Evolutionary conservation across 768 basidiomycete species (phyloP).

Genomic region (Termitomyces sp.): DNA sequence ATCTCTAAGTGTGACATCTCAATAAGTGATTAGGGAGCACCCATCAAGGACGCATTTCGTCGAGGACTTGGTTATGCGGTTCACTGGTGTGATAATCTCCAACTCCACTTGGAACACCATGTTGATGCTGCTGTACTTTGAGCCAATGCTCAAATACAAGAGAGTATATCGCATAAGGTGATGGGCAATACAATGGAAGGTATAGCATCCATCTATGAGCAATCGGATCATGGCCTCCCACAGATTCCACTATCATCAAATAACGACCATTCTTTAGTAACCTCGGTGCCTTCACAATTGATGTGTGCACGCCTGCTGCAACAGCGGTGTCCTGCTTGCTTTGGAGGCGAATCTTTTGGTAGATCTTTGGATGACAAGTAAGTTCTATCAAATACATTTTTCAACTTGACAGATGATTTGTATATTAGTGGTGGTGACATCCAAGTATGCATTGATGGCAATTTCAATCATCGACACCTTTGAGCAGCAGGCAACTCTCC

Average conservation of each 20-base stretch:
- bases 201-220: not conserved
- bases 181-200: too few species aligned
- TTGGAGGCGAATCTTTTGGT: conserved; percentile 21
- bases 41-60: not conserved
- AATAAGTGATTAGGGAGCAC: not conserved
- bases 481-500: conserved; percentile 11
- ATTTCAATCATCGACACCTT: conserved; percentile 33
- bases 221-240: too few species aligned
- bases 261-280: too few species aligned
- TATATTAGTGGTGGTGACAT: conserved; percentile 26
- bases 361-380: conserved; percentile 5
- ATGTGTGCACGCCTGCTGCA: conserved; percentile 18
- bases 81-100: not conserved
- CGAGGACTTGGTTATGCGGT: not conserved
- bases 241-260: too few species aligned
- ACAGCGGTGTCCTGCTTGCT: conserved; percentile 27
- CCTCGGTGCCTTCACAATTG: too few species aligned
- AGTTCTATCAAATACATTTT: not conserved
- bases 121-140: too few species aligned
- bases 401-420: not conserved
- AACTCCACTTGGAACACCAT: too few species aligned
- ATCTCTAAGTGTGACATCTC: not conserved
- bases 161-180: too few species aligned
- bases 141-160: too few species aligned
- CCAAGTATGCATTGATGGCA: conserved; percentile 31